These are phyloP conservation scores for Notholithocarpus densiflorus DNA, from an alignment of 306 rosid genomes.

Conservation along the genomic window DNA sequence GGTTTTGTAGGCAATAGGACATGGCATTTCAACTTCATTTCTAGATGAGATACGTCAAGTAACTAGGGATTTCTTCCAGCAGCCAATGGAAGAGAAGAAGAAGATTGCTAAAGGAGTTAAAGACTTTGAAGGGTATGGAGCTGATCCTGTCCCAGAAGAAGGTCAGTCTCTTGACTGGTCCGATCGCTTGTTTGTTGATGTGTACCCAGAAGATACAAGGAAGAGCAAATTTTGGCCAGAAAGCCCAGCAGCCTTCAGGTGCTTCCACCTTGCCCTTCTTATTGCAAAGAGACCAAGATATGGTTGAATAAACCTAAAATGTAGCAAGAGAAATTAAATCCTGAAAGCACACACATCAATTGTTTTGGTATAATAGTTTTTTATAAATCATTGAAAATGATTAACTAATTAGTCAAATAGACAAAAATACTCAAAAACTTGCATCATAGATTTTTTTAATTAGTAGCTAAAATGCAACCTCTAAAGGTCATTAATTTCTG, in stretches of 20 bases:
- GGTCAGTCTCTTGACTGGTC: constrained; percentile 40
- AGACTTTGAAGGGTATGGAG: constrained; percentile 38
- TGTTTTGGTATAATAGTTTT: background rate
- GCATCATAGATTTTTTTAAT: background rate
- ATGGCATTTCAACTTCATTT: constrained; percentile 26
- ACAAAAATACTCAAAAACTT: background rate
- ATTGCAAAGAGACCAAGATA: background rate
- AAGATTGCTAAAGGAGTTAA: constrained; percentile 17
- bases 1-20: constrained; percentile 36
- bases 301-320: background rate
- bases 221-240: constrained; percentile 31
- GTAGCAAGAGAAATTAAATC: background rate
- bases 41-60: constrained; percentile 31
- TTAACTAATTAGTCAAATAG: background rate
- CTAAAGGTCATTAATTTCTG: no score
- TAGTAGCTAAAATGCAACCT: no score
- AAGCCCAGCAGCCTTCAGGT: constrained; percentile 35
- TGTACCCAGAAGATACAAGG: constrained; percentile 25
- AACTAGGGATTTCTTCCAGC: constrained; percentile 33
- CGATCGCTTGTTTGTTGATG: constrained; percentile 32
- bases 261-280: background rate
- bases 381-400: background rate
- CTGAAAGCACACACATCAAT: background rate
- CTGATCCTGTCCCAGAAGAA: constrained; percentile 35
- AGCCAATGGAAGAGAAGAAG: constrained; percentile 33